A percentile compares a stretch with the other conserved stretches of the same genome.
These are phyloP conservation scores for Acacia confusa DNA, from an alignment of 306 rosid genomes.

Conservation along the genomic window DNA sequence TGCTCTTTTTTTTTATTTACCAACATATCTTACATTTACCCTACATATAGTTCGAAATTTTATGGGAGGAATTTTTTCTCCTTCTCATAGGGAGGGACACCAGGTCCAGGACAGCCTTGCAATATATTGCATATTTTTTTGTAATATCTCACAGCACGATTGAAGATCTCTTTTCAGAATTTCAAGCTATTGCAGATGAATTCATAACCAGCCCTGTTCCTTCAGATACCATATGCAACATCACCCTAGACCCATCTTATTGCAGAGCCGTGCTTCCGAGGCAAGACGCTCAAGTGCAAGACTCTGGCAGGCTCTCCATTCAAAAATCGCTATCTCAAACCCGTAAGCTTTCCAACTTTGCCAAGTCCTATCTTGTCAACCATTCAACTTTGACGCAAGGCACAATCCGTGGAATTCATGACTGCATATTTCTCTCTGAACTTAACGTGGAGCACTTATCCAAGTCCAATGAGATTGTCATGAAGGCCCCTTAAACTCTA, in stretches of 20 bases:
- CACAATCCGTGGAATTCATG: slow-evolving; percentile 44
- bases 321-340: slow-evolving; percentile 46
- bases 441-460: slow-evolving; percentile 45
- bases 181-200: slow-evolving; percentile 23
- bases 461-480: slow-evolving; percentile 6
- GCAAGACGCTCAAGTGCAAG: slow-evolving; percentile 34
- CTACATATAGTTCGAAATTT: no score
- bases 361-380: slow-evolving; percentile 32
- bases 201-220: slow-evolving; percentile 17
- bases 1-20: no score
- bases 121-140: not conserved
- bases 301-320: slow-evolving; percentile 43
- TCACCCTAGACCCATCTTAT: slow-evolving; percentile 48
- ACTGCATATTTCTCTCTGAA: slow-evolving; percentile 45
- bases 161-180: not conserved
- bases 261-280: slow-evolving; percentile 47
- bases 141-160: not conserved
- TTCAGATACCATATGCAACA: slow-evolving; percentile 43
- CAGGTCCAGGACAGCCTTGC: no score
- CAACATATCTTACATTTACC: no score
- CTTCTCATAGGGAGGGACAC: not conserved
- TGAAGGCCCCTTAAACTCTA: not conserved
- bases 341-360: slow-evolving; percentile 20
- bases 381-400: slow-evolving; percentile 27
- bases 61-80: not conserved